Evolutionary conservation across 371 early-diverging fungal genomes (phyloP), one percentile per base, ranked within the genome.

Genomic region (Zychaea mexicana): DNA sequence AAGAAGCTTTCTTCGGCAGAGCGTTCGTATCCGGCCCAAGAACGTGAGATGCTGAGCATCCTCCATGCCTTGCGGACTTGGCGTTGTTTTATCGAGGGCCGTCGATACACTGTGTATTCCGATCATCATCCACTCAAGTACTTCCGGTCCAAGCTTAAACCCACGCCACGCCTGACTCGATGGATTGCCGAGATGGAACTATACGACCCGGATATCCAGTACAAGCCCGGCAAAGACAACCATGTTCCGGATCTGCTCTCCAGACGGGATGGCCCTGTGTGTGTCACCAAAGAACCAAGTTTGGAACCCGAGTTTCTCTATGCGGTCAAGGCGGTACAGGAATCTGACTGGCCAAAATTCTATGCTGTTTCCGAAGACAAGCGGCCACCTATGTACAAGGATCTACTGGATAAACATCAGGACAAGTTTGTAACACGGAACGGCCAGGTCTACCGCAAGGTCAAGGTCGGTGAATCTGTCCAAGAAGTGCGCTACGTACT

Each of bases 41-140:
- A 78, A 38, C 83, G 79, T 8, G 81, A 77, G 61, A 49, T 80
- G 2, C 58, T 73, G 1, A 77, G 69, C 15, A 75, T 78, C 4
- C 22, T 78, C 0, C 69, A 71, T 57, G 75, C 75, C 0, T 59
- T 80, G 26, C 10, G 68, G 3, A 52, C 57, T 0, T 79, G 79
- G 80, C 65, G 78, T 0, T 71, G 69, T 21, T 72, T 69, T 8
- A 57, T 73, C 17, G 69, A 73, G 22, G 69, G 73, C 0, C 54
- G 49, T 28, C 65, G 59, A 0, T 72, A 69, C 30, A 39, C 46
- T 26, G 57, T 76, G 2, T 61, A 53, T 4, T 66, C 73, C 0
- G 71, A 78, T 54, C 78, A 78, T 30, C 32, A 68, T 12, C 69
- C 73, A 9, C n/a, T 73, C 5, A 24, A 65, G 49, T 69, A 66